Base-by-base conservation (phyloP, 768 basidiomycete species). In the Udeniomyces megalosporus region DNA sequence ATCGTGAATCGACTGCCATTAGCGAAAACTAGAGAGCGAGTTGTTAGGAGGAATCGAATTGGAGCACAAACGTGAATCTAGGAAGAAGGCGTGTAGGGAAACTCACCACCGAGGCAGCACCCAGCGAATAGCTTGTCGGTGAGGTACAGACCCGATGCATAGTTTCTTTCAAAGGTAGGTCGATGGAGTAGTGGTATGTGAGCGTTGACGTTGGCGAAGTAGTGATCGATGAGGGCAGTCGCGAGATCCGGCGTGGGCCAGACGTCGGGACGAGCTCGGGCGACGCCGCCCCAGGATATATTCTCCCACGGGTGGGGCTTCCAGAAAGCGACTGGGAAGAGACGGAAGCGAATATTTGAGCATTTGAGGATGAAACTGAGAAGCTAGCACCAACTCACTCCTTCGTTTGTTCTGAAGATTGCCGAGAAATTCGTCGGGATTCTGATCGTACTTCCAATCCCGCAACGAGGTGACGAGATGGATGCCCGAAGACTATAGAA, bases 141-240 rank as follows among this genome's bases (percentile, higher is more conserved):
- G 20, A 76, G 69, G 67, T 86, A 81, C 1, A 81, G 67, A 0
- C 78, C 78, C 4, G 79, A 77, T 1, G 66, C 67, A 26, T 84
- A 67, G 20, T 76, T 74, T 26, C 75, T 74, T 44, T 82, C 78
- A 66, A 91, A 88, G 4, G 80, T 80, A 0, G 81, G 82, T 3
- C 82, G 79, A 67, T 90, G 88, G 4, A 93, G 76, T 3, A 91
- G 76, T 1, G 88, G 86, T 0, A 80, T 68, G 58, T 78, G 1
- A 4, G 4, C 4, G 7, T 56, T 10, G n/a, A 3, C 1, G 35
- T 78, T 66, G 0, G 65, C 62, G 69, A 91, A 93, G 68, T 84
- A 89, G 28, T 81, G 72, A 38, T 83, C 78, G 42, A 87, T 72
- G 44, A 91, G 77, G 0, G 67, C 48, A 8, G 64, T 47, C 15